phyloP scores from a whole-genome alignment of 306 rosid species.

The Citrullus colocynthis region DNA sequence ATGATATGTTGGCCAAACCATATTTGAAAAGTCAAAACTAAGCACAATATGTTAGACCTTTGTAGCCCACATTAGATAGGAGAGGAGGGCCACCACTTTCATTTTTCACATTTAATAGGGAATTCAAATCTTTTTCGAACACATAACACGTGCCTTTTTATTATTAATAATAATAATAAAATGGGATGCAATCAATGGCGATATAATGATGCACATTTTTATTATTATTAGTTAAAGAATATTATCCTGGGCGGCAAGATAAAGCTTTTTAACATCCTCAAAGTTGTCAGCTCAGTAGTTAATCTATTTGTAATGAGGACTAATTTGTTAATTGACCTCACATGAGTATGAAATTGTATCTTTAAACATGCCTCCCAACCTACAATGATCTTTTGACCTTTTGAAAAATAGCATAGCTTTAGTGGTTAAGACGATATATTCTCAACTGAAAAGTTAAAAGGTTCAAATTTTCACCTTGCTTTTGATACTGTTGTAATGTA shows the following conservation, averaged over 20 bases:
- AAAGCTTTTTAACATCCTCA: not conserved
- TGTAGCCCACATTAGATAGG: not conserved
- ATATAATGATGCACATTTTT: not conserved
- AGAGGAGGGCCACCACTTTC: not conserved
- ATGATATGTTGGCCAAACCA: not conserved
- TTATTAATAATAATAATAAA: not conserved
- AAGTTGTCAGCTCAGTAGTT: not conserved
- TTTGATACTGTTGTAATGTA: not conserved
- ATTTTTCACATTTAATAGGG: not conserved
- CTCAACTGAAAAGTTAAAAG: too few relatives aligned
- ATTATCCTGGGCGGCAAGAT: not conserved
- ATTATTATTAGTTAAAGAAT: not conserved
- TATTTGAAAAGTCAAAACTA: not conserved
- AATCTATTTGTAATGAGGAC: not conserved
- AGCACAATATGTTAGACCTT: not conserved
- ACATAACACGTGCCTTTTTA: conserved; percentile 3
- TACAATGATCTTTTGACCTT: not conserved
- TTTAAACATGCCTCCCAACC: not conserved
- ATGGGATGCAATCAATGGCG: not conserved
- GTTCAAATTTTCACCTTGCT: not conserved
- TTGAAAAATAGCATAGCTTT: not conserved
- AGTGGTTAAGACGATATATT: too few relatives aligned
- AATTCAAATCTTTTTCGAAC: not conserved
- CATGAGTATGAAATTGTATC: not conserved
- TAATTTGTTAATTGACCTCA: not conserved